A percentile compares a stretch with the other conserved stretches of the same genome.
Evolutionary conservation across 148 eudicot species (phyloP).

Genomic region (Amaranthus cruentus): DNA sequence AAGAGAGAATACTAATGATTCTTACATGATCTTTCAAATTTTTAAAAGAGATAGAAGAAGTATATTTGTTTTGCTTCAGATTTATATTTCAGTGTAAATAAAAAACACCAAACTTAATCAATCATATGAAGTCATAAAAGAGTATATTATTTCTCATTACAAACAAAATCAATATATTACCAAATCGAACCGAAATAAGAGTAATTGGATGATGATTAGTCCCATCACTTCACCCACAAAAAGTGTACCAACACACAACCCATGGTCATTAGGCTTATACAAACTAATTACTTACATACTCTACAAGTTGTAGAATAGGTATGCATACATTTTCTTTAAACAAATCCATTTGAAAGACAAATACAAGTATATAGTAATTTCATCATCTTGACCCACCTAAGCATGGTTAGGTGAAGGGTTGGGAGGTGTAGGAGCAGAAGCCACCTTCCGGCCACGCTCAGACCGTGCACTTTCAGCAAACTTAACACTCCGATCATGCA

Average conservation of each 20-base stretch:
- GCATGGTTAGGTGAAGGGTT: slow-evolving; percentile 2
- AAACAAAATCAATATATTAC: neutral
- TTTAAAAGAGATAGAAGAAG: too few relatives aligned
- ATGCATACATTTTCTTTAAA: too few relatives aligned
- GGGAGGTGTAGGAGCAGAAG: slow-evolving; percentile 20
- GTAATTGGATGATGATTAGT: neutral
- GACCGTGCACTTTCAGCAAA: slow-evolving; percentile 43
- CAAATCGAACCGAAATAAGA: neutral
- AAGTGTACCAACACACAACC: neutral
- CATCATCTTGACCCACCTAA: neutral
- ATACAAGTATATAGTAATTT: neutral
- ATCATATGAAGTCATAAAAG: neutral
- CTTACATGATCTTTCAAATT: too few relatives aligned
- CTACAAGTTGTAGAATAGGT: neutral
- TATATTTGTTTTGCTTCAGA: too few relatives aligned
- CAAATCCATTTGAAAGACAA: neutral
- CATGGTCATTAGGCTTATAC: neutral
- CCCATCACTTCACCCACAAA: neutral
- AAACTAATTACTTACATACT: neutral
- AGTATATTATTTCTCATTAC: neutral
- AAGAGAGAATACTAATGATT: too few relatives aligned
- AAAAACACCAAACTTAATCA: neutral
- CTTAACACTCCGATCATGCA: slow-evolving; percentile 48
- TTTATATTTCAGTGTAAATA: too few relatives aligned
- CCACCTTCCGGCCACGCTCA: slow-evolving; percentile 30